Evolutionary conservation across 495 filamentous ascomycete genomes (phyloP), one percentile per base, ranked within the genome.

Genomic region (Filosporella fistucella): DNA sequence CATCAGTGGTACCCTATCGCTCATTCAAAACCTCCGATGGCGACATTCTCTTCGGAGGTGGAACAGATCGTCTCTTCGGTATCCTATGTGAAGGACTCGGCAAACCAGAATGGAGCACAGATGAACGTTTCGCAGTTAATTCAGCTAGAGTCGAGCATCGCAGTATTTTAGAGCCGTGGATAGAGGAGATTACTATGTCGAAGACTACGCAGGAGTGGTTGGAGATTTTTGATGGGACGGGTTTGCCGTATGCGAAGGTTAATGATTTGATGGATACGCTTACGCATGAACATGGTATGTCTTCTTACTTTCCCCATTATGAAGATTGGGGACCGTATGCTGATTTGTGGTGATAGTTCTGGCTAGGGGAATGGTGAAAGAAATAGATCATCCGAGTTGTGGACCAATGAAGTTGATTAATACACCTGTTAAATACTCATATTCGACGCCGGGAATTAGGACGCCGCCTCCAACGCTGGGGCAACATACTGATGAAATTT

Each of bases 1-100:
- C 91, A 39, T 95, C 89, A 0, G 96, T 98, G 65, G 93, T 98
- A 0, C 93, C 93, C 0, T 98, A 98, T 61, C 78, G 84, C 54
- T 84, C 85, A 12, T 98, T 96, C 72, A 82, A 86, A 54, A 98
- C 93, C 13, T 73, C 74, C 23, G 93, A 98, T 55, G 93, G 93
- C 20, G 86, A 93, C 51, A 82, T 98, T 25, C 74, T 98, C 34
- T 77, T 98, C 29, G 93, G 93, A 8, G 93, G 91, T 10, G 93
- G 93, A 2, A 98, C 97, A 56, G 93, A 97, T 61, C 76, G 82
- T 1, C 76, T 97, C 3, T 98, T 91, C 52, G 87, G 87, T 6
- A 81, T 95, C 9, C 67, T 98, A 18, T 95, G 88, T 60, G 79
- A 88, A 51, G 80, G 75, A n/a, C 69, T 98, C 4, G 83, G 82